Conservation (phyloP, 2,329 filamentous ascomycete species). For the Chrysoporthe puriensis region DNA sequence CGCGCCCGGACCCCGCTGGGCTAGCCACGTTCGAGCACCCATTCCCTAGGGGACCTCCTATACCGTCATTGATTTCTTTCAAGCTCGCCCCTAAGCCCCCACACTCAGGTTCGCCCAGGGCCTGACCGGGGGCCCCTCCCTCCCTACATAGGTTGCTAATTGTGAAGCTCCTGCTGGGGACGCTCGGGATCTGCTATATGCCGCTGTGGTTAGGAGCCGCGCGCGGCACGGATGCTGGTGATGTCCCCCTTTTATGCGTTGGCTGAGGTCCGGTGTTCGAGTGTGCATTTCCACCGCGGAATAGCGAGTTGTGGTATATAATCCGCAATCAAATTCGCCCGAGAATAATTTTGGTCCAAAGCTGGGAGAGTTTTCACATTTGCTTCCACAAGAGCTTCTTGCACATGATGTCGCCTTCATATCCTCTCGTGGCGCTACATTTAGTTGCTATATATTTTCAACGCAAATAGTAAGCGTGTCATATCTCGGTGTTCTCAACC, state of each 20-base stretch:
- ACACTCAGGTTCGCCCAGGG: no score
- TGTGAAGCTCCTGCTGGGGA: neutral
- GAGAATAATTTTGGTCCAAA: no score
- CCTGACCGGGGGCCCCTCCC: no score
- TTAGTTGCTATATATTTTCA: neutral
- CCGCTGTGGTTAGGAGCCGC: slow-evolving; percentile 18
- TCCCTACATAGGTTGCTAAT: slow-evolving; percentile 11
- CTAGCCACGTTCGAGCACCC: no score
- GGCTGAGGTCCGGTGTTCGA: slow-evolving; percentile 8
- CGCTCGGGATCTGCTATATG: slow-evolving; percentile 6
- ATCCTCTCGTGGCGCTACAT: neutral
- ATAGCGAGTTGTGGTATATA: neutral
- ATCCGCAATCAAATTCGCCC: neutral
- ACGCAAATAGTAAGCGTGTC: neutral
- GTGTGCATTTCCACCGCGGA: neutral
- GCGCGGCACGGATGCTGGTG: slow-evolving; percentile 13
- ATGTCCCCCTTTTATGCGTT: slow-evolving; percentile 4
- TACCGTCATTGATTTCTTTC: no score
- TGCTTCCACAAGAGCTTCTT: neutral
- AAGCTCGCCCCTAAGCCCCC: no score
- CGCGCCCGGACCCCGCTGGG: no score
- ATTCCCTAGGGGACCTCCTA: no score
- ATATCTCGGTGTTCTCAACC: neutral
- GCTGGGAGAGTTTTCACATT: neutral
- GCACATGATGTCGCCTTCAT: neutral